Evolutionary conservation across 2,329 filamentous ascomycete species (phyloP).

Genomic region (Curvularia eragrostidis): DNA sequence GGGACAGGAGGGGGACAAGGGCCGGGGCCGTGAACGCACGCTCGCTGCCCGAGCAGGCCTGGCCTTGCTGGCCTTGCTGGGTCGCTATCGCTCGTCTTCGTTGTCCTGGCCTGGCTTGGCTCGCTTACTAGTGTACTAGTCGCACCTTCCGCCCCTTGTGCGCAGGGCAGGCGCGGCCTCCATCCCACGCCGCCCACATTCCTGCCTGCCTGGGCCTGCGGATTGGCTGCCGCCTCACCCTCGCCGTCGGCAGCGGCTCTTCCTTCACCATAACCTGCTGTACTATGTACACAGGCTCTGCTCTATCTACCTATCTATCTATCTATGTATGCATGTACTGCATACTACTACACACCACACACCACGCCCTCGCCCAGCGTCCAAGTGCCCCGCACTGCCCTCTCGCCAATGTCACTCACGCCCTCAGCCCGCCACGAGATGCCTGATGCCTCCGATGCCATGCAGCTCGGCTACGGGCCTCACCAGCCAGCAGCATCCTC

Average conservation of each 20-base stretch:
- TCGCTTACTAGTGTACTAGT: too few species aligned
- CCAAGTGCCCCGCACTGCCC: background rate
- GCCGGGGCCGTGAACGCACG: background rate
- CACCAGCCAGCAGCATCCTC: background rate
- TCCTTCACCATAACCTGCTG: background rate
- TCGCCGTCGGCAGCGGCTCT: slow-evolving; percentile 5
- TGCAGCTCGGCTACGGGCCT: background rate
- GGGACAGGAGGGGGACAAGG: too few species aligned
- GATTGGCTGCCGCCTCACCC: background rate
- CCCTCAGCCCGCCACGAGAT: background rate
- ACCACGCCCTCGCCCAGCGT: background rate
- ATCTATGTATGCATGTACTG: too few species aligned
- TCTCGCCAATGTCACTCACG: background rate
- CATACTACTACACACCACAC: background rate
- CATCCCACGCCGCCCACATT: background rate
- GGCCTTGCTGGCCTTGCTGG: slow-evolving; percentile 3
- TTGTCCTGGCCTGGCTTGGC: slow-evolving; percentile 21
- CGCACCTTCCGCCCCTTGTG: slow-evolving; percentile 9
- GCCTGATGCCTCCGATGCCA: background rate
- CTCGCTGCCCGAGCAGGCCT: background rate
- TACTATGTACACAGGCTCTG: background rate
- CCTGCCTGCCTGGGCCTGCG: background rate
- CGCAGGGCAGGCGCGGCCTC: background rate
- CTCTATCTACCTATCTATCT: background rate
- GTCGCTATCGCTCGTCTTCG: too few species aligned